Percentiles rank a stretch among this genome's conserved stretches.
Evolutionary conservation across 108 stramenopile genomes (phyloP).

Genomic region (Nitzschia putrida): DNA sequence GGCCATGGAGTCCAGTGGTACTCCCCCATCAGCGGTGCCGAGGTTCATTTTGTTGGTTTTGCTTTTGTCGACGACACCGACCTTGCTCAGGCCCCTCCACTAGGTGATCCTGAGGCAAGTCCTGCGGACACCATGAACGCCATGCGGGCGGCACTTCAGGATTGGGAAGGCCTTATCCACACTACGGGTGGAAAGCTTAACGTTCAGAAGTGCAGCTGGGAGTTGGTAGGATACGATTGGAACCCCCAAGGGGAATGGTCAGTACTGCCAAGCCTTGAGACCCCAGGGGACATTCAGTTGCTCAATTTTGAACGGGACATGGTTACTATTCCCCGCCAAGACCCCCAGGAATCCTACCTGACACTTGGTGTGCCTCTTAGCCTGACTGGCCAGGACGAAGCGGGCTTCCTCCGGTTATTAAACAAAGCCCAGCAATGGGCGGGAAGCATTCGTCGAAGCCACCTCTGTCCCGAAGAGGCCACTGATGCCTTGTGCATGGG

Average conservation of each 20-base stretch:
- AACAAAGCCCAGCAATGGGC: slow-evolving; percentile 3
- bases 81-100: no score
- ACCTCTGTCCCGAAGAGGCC: neutral
- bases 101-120: neutral
- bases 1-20: neutral
- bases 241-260: neutral
- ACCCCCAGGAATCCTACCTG: neutral
- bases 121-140: neutral
- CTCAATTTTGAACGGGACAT: neutral
- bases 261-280: neutral
- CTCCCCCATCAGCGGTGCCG: neutral
- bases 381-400: neutral
- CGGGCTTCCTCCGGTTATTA: neutral
- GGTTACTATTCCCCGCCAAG: neutral
- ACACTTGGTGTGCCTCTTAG: neutral
- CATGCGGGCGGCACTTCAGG: neutral
- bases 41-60: neutral
- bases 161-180: neutral
- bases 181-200: neutral
- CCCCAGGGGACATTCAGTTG: neutral
- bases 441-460: neutral
- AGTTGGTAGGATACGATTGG: slow-evolving; percentile 1
- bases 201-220: neutral
- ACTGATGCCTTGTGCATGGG: neutral
- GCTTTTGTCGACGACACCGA: slow-evolving; percentile 3